phyloP scores from a whole-genome alignment of 208 protist genomes.

The Lotmaria passim region DNA sequence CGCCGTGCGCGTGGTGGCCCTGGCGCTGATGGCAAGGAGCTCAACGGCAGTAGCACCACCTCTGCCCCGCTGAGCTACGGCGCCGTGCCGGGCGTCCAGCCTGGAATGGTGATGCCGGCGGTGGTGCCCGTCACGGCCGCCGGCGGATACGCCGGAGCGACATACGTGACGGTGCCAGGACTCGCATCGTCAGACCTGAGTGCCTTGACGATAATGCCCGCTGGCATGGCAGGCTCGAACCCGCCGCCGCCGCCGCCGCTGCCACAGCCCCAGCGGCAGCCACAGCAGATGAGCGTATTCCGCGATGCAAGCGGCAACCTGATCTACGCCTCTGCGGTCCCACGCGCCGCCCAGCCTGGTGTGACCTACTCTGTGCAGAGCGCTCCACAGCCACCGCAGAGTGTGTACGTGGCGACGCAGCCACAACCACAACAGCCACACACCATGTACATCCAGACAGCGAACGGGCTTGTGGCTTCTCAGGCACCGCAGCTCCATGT shows the following conservation, averaged over 20 bases:
- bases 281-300: constrained; percentile 12
- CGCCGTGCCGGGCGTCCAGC: background rate
- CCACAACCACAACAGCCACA: constrained; percentile 13
- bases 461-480: background rate
- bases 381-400: background rate
- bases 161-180: constrained; percentile 17
- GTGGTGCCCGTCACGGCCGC: constrained; percentile 9
- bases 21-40: constrained; percentile 2
- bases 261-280: background rate
- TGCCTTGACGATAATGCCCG: constrained; percentile 11
- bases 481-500: background rate
- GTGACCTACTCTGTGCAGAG: constrained; percentile 15
- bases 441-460: background rate
- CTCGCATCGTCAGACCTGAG: constrained; percentile 12
- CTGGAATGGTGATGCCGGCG: constrained; percentile 11
- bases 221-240: background rate
- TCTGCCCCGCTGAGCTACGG: constrained; percentile 1
- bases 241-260: background rate
- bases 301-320: constrained; percentile 20
- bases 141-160: constrained; percentile 2
- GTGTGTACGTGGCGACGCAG: background rate
- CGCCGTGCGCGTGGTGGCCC: constrained; percentile 34
- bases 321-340: constrained; percentile 6
- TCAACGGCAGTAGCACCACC: constrained; percentile 1
- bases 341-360: background rate